A percentile compares a stretch with the other conserved stretches of the same genome.
Conservation (phyloP, 2,329 filamentous ascomycete genomes). For the Colletotrichum truncatum region DNA sequence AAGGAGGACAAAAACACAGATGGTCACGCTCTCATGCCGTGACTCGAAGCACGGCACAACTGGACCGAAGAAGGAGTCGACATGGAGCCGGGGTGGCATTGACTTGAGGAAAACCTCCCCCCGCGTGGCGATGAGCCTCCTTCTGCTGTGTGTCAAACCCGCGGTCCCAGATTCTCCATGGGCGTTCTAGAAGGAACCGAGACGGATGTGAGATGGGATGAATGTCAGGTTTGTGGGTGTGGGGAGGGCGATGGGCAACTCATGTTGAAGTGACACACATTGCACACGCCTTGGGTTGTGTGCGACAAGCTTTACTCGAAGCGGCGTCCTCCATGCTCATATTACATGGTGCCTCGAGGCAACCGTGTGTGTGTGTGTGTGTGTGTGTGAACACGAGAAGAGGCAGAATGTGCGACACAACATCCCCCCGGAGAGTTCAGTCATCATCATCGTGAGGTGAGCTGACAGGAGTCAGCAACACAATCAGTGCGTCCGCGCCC, state of each 20-base stretch:
- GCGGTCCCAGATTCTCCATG: background rate
- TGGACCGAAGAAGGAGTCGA: background rate
- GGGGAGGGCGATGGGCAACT: too few relatives aligned
- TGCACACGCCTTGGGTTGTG: too few relatives aligned
- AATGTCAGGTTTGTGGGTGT: too few relatives aligned
- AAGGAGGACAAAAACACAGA: background rate
- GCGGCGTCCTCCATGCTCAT: background rate
- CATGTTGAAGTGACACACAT: too few relatives aligned
- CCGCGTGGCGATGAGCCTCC: background rate
- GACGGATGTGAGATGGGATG: slow-evolving; percentile 2
- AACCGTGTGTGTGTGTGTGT: background rate
- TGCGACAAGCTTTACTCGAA: background rate
- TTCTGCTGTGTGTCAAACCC: background rate
- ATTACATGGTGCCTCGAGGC: background rate
- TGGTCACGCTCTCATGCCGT: background rate
- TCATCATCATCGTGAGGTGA: background rate
- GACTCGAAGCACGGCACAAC: background rate
- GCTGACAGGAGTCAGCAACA: background rate
- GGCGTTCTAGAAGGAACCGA: slow-evolving; percentile 21
- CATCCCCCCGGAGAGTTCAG: background rate
- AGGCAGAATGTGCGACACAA: too few relatives aligned
- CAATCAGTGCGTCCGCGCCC: too few relatives aligned
- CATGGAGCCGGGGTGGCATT: background rate
- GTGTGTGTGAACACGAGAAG: background rate
- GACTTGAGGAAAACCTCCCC: background rate